These are phyloP conservation scores for Solanum phureja DNA, from an alignment of 257 asterid species.

Conservation along the genomic window DNA sequence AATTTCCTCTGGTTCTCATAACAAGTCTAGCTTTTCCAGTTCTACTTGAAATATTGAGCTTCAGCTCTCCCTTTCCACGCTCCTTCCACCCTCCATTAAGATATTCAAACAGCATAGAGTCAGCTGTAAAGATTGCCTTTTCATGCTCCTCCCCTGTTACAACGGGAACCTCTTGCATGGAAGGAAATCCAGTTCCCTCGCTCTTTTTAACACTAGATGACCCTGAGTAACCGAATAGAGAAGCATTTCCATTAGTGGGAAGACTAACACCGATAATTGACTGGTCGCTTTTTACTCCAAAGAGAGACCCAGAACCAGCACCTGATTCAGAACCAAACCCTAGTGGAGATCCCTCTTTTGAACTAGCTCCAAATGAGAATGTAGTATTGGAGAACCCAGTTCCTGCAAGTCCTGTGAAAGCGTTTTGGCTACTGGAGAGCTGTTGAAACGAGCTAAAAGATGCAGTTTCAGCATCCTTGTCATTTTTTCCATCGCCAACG, in stretches of 20 bases:
- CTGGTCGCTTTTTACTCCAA: constrained; percentile 6
- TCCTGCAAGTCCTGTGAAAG: constrained; percentile 83
- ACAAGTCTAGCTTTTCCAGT: constrained; percentile 65
- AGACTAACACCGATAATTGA: constrained; percentile 1
- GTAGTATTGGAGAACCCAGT: constrained; percentile 69
- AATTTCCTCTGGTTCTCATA: constrained; percentile 81
- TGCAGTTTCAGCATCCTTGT: constrained; percentile 36
- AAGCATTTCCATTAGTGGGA: constrained; percentile 20
- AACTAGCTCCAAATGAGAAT: constrained; percentile 66
- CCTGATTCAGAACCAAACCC: constrained; percentile 17
- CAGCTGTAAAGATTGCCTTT: constrained; percentile 52
- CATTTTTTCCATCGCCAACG: constrained; percentile 18
- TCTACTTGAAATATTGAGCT: constrained; percentile 51
- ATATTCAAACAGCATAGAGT: constrained; percentile 61
- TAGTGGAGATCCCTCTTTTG: constrained; percentile 35
- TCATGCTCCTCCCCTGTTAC: constrained; percentile 85
- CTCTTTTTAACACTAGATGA: constrained; percentile 18
- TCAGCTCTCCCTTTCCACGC: constrained; percentile 89
- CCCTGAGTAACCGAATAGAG: constrained; percentile 38
- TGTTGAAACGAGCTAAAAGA: constrained; percentile 70
- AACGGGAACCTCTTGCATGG: constrained; percentile 50
- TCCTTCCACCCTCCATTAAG: constrained; percentile 78
- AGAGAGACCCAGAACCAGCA: background rate
- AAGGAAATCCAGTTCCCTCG: constrained; percentile 36
- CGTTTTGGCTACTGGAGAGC: constrained; percentile 74